phyloP scores from a whole-genome alignment of 352 stramenopile genomes.

The Phytophthora tentaculata region DNA sequence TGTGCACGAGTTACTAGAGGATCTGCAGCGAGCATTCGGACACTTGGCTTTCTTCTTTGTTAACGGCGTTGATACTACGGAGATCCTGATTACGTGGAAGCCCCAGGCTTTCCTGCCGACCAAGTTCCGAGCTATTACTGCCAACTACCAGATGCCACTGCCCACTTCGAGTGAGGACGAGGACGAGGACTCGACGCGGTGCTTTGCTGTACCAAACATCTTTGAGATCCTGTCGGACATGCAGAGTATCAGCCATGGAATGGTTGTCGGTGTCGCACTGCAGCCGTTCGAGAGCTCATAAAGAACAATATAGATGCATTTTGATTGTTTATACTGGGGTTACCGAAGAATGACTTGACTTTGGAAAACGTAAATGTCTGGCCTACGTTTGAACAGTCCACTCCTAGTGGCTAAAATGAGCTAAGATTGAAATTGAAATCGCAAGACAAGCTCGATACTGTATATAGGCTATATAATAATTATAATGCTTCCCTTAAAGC shows the following conservation, averaged over 20 bases:
- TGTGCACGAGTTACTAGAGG: constrained; percentile 64
- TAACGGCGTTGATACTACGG: constrained; percentile 61
- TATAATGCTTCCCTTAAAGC: no score
- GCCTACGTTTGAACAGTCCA: no score
- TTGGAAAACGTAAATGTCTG: no score
- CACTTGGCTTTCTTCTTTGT: constrained; percentile 85
- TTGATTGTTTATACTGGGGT: no score
- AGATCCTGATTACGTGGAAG: constrained; percentile 85
- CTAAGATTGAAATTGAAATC: no score
- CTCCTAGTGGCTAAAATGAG: no score
- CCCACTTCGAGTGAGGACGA: constrained; percentile 43
- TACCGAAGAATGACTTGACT: no score
- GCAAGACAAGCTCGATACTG: no score
- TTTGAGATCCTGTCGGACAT: constrained; percentile 83
- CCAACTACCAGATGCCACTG: constrained; percentile 63
- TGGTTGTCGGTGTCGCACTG: constrained; percentile 58
- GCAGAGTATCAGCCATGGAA: constrained; percentile 66
- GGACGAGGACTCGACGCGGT: constrained; percentile 37
- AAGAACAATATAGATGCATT: constrained; percentile 42
- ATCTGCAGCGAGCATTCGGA: constrained; percentile 63
- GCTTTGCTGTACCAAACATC: constrained; percentile 73
- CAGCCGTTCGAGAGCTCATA: constrained; percentile 67
- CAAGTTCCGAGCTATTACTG: constrained; percentile 86
- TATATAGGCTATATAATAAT: no score
- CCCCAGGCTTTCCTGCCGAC: constrained; percentile 75